Evolutionary conservation across 352 stramenopile genomes (phyloP).

Genomic region (Phytophthora pini): DNA sequence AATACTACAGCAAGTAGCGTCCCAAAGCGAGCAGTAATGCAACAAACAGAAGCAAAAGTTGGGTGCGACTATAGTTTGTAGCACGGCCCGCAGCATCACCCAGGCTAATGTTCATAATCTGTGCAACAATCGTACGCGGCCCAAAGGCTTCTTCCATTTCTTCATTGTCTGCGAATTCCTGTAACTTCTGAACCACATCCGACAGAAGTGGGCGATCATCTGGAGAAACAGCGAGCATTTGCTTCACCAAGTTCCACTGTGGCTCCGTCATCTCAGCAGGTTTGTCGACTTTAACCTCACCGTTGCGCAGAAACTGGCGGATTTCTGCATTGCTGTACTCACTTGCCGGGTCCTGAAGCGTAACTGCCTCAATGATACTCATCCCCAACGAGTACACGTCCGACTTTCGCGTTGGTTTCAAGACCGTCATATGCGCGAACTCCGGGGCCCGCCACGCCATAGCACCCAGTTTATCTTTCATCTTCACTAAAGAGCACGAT

Average conservation of each 20-base stretch:
- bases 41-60: too few species aligned
- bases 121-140: too few species aligned
- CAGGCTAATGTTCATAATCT: too few species aligned
- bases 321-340: too few species aligned
- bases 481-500: conserved; percentile 14
- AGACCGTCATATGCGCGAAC: neutral
- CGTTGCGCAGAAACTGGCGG: neutral
- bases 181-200: neutral
- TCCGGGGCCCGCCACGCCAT: neutral
- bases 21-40: too few species aligned
- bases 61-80: too few species aligned
- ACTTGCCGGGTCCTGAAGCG: too few species aligned
- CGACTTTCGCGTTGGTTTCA: neutral
- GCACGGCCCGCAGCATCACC: too few species aligned
- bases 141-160: too few species aligned
- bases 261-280: neutral
- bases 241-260: neutral
- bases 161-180: too few species aligned
- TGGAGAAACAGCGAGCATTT: neutral
- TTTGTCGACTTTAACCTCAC: neutral
- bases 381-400: neutral
- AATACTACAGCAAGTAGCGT: too few species aligned
- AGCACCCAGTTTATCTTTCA: conserved; percentile 1
- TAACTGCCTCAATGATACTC: neutral
- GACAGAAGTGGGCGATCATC: neutral